phyloP scores from a whole-genome alignment of 2,329 filamentous ascomycete species.

The Botrytis medusae region DNA sequence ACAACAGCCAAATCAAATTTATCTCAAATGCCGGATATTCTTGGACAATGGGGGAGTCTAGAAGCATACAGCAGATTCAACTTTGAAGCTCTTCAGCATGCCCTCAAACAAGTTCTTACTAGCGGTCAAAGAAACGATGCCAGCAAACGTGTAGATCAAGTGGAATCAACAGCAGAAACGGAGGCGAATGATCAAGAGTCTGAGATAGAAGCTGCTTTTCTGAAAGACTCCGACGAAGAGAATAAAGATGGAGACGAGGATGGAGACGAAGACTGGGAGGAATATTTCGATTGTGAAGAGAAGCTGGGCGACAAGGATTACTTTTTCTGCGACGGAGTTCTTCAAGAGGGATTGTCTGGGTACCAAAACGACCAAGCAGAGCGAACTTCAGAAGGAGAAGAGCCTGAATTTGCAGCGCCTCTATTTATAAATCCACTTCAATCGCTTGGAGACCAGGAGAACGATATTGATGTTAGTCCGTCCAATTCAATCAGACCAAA shows the following conservation, averaged over 20 bases:
- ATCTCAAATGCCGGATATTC: not conserved
- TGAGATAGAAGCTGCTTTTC: not conserved
- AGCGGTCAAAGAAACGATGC: not conserved
- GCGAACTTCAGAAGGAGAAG: not conserved
- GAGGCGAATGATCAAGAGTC: not conserved
- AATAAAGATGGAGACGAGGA: not conserved
- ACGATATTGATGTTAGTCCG: not conserved
- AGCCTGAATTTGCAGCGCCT: not conserved
- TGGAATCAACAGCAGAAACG: not conserved
- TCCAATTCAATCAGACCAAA: not conserved
- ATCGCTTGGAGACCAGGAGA: not conserved
- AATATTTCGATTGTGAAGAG: not conserved
- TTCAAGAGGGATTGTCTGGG: not conserved
- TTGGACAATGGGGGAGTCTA: not conserved
- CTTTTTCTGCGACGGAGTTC: not conserved
- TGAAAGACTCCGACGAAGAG: not conserved
- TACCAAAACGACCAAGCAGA: not conserved
- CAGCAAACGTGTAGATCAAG: fast-evolving
- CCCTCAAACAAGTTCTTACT: not conserved
- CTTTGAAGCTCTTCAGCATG: not conserved
- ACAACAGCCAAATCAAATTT: not conserved
- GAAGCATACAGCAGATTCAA: not conserved
- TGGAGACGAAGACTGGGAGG: not conserved
- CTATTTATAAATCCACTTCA: not conserved
- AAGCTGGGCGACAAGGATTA: not conserved